Conservation (phyloP, 2,329 filamentous ascomycete species). For the Penicillium glabrum region DNA sequence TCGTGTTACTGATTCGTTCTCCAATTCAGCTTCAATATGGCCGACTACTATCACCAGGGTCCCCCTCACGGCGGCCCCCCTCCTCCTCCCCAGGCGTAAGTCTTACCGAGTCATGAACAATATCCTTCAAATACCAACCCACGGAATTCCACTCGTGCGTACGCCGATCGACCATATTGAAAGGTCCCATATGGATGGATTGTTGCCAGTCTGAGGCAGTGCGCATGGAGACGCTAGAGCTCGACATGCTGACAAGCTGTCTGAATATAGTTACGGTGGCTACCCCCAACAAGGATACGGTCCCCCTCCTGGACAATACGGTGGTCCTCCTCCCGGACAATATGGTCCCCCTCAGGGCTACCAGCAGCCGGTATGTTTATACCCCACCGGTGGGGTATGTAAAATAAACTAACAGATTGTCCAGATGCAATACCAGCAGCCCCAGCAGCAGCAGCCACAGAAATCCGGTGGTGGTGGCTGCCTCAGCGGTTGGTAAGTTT, state of each 20-base stretch:
- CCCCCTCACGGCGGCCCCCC: conserved; percentile 16
- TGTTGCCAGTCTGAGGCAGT: not conserved
- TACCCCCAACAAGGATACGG: conserved; percentile 34
- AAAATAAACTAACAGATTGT: not conserved
- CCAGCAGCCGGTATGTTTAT: conserved; percentile 10
- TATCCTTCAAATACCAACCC: not conserved
- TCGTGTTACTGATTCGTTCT: conserved; percentile 7
- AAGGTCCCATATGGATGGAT: not conserved
- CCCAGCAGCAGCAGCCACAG: conserved; percentile 48
- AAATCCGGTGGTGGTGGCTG: conserved; percentile 39
- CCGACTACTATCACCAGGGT: conserved; percentile 44
- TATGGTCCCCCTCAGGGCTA: conserved; percentile 29
- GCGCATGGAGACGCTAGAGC: too few relatives aligned
- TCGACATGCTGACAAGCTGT: not conserved
- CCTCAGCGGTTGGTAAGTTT: conserved; percentile 51
- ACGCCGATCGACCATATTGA: not conserved
- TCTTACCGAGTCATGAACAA: not conserved
- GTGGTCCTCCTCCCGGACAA: not conserved
- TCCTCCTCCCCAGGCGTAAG: conserved; percentile 20
- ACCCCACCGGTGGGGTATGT: not conserved
- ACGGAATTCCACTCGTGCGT: not conserved
- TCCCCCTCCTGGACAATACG: conserved; percentile 20
- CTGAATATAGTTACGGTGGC: conserved; percentile 21
- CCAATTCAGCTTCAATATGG: conserved; percentile 33
- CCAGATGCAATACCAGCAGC: not conserved